phyloP scores from a whole-genome alignment of 441 rosid species.

The Adansonia rubrostipa region DNA sequence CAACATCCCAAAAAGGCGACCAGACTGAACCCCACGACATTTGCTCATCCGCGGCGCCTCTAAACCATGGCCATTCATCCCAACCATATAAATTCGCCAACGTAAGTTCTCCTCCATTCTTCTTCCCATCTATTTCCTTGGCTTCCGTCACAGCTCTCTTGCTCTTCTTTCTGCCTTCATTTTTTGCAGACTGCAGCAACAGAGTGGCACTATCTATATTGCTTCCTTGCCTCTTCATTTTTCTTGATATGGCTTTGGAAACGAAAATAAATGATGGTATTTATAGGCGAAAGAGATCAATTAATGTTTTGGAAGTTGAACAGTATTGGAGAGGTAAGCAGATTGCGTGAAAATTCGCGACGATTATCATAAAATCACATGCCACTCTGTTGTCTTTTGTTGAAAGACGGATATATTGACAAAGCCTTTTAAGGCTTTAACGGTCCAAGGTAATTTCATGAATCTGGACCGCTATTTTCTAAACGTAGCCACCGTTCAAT shows the following conservation, averaged over 20 bases:
- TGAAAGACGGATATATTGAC: not conserved
- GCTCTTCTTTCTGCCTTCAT: conserved; percentile 24
- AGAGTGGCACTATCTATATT: not conserved
- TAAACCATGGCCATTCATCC: conserved; percentile 42
- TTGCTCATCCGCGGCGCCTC: conserved; percentile 49
- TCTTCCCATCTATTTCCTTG: conserved; percentile 23
- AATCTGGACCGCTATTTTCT: too few relatives aligned
- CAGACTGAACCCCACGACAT: conserved; percentile 63
- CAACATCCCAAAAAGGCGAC: conserved; percentile 70
- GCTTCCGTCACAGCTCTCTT: not conserved
- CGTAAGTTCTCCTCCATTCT: conserved; percentile 16
- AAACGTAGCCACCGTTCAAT: too few relatives aligned
- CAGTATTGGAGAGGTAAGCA: not conserved
- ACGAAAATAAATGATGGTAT: not conserved
- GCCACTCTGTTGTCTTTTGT: not conserved
- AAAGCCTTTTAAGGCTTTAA: not conserved
- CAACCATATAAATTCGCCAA: conserved; percentile 31
- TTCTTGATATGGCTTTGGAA: not conserved
- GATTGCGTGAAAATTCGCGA: not conserved
- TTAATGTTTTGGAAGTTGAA: too few relatives aligned
- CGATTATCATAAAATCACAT: not conserved
- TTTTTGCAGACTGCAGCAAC: not conserved
- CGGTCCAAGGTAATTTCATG: too few relatives aligned
- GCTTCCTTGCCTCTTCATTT: conserved; percentile 12
- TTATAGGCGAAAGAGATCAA: not conserved